phyloP scores from a whole-genome alignment of 768 basidiomycete genomes.

The Tephrocybe sp. region DNA sequence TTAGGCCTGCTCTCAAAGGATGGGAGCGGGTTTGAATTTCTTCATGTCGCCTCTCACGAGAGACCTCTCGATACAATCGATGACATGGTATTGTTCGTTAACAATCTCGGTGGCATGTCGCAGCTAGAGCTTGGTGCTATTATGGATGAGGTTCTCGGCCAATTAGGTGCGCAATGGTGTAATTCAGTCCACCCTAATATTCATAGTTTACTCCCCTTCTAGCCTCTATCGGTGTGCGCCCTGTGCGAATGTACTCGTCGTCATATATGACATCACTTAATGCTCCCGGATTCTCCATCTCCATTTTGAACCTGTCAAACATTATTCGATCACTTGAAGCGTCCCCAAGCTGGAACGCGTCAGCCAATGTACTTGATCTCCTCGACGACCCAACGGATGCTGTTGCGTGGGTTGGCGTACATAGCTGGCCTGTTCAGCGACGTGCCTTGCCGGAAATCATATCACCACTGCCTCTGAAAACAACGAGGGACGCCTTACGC shows the following conservation, averaged over 20 bases:
- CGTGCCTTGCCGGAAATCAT: neutral
- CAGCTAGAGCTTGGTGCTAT: conserved; percentile 54
- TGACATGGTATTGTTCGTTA: conserved; percentile 48
- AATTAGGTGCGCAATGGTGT: conserved; percentile 35
- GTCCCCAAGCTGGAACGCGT: conserved; percentile 1
- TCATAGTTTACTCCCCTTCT: neutral
- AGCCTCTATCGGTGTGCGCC: conserved; percentile 33
- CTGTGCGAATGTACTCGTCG: conserved; percentile 43
- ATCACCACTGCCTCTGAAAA: neutral
- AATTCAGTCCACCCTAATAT: neutral
- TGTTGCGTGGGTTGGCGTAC: conserved; percentile 38
- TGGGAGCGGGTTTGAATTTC: conserved; percentile 31
- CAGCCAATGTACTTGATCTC: conserved; percentile 28
- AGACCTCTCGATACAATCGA: conserved; percentile 36
- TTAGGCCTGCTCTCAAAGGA: conserved; percentile 37
- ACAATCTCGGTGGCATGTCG: conserved; percentile 55
- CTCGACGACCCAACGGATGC: conserved; percentile 46
- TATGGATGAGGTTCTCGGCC: conserved; percentile 39
- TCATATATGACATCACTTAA: conserved; percentile 62
- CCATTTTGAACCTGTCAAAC: conserved; percentile 46
- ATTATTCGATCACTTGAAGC: conserved; percentile 18
- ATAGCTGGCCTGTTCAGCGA: conserved; percentile 24
- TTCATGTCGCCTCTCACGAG: conserved; percentile 19
- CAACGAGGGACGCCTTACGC: neutral
- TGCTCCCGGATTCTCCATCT: conserved; percentile 58